These are phyloP conservation scores for Trametes sanguinea DNA, from an alignment of 768 basidiomycete species.

Conservation along the genomic window DNA sequence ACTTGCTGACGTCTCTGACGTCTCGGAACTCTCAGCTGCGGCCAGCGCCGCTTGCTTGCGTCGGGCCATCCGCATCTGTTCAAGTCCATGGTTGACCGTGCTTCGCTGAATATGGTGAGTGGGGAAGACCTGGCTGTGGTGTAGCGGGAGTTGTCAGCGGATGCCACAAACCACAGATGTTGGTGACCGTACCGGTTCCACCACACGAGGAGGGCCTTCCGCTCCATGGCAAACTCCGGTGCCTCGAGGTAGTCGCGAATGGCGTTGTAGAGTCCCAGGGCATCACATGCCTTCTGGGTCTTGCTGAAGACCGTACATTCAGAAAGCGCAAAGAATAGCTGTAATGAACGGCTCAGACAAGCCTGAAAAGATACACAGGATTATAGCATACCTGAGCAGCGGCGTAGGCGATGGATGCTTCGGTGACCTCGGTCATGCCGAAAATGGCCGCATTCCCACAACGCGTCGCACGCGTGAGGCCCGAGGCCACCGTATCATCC, in stretches of 20 bases:
- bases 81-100: neutral
- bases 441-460: neutral
- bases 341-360: neutral
- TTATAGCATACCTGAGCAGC: neutral
- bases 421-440: neutral
- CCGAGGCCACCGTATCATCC: neutral
- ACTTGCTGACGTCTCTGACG: neutral
- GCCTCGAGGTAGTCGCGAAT: neutral
- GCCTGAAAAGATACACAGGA: neutral
- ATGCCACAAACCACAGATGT: neutral
- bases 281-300: neutral
- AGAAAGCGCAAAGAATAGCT: neutral
- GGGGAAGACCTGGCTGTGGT: neutral
- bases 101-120: neutral
- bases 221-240: neutral
- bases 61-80: neutral
- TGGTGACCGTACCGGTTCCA: neutral
- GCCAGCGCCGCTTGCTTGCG: neutral
- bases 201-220: neutral
- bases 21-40: neutral
- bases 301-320: neutral
- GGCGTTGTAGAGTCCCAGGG: neutral
- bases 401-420: neutral
- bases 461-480: neutral
- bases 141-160: neutral